phyloP scores from a whole-genome alignment of 331 rosid genomes.

The Acacia pycnantha region DNA sequence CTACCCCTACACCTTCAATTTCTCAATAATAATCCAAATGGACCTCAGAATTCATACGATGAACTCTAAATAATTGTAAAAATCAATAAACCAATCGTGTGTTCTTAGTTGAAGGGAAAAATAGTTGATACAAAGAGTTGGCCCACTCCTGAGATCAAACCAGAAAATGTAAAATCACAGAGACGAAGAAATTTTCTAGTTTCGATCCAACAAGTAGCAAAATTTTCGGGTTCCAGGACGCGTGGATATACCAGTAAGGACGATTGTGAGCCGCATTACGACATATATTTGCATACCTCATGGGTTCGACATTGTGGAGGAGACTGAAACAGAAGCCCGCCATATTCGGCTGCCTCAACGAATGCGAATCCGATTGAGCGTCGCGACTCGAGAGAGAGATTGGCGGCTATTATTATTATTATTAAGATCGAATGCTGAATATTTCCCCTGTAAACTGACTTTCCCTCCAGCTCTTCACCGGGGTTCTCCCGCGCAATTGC shows the following conservation, averaged over 20 bases:
- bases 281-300: conserved; percentile 39
- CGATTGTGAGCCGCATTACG: neutral
- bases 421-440: neutral
- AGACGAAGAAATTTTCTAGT: conserved; percentile 40
- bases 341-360: conserved; percentile 44
- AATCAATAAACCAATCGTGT: neutral
- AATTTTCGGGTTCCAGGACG: conserved; percentile 35
- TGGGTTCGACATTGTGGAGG: conserved; percentile 54
- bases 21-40: neutral
- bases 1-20: neutral
- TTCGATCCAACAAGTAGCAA: conserved; percentile 27
- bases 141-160: neutral
- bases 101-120: neutral
- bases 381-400: neutral
- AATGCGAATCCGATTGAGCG: conserved; percentile 21
- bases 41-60: neutral
- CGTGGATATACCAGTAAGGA: conserved; percentile 37
- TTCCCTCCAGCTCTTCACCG: neutral
- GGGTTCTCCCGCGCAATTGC: neutral
- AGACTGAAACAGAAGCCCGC: conserved; percentile 45
- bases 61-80: neutral
- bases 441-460: neutral
- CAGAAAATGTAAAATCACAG: neutral
- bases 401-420: neutral
- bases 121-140: neutral